A percentile compares a stretch with the other conserved stretches of the same genome.
Evolutionary conservation across 192 early-diverging fungal genomes (phyloP).

Genomic region (Funneliformis geosporum): DNA sequence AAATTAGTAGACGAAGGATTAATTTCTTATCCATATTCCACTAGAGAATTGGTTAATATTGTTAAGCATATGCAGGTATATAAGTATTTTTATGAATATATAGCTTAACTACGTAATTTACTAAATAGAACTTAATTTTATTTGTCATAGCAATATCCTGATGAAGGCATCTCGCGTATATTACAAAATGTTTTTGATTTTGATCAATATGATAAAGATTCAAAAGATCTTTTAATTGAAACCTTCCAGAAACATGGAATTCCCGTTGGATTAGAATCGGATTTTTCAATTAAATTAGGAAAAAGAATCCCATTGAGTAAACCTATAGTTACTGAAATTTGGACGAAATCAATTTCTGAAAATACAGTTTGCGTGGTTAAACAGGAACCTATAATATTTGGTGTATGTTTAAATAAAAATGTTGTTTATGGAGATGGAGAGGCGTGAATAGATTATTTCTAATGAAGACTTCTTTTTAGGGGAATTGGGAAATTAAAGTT

Average conservation of each 20-base stretch:
- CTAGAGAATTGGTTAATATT: slow-evolving; percentile 77
- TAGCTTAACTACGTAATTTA: not conserved
- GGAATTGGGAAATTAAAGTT: slow-evolving; percentile 57
- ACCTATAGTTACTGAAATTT: slow-evolving; percentile 56
- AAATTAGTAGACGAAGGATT: slow-evolving; percentile 72
- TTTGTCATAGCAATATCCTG: slow-evolving; percentile 51
- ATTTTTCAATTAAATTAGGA: slow-evolving; percentile 64
- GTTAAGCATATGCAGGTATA: slow-evolving; percentile 70
- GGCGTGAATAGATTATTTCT: slow-evolving; percentile 4
- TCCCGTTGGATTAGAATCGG: slow-evolving; percentile 67
- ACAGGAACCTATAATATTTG: slow-evolving; percentile 36
- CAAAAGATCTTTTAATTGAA: slow-evolving; percentile 70
- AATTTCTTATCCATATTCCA: slow-evolving; percentile 81
- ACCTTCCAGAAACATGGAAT: slow-evolving; percentile 74
- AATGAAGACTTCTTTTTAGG: slow-evolving; percentile 38
- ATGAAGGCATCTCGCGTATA: slow-evolving; percentile 67
- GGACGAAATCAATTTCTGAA: slow-evolving; percentile 44
- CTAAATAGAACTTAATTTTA: not conserved
- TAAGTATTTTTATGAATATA: not conserved
- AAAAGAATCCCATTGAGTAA: slow-evolving; percentile 50
- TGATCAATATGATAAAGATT: slow-evolving; percentile 70
- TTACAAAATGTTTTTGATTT: slow-evolving; percentile 84
- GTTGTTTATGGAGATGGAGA: not conserved
- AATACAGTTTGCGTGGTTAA: slow-evolving; percentile 16
- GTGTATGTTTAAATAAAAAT: slow-evolving; percentile 26